Evolutionary conservation across 1,284 basidiomycete genomes (phyloP).

Genomic region (Trichosporon coremiiforme): DNA sequence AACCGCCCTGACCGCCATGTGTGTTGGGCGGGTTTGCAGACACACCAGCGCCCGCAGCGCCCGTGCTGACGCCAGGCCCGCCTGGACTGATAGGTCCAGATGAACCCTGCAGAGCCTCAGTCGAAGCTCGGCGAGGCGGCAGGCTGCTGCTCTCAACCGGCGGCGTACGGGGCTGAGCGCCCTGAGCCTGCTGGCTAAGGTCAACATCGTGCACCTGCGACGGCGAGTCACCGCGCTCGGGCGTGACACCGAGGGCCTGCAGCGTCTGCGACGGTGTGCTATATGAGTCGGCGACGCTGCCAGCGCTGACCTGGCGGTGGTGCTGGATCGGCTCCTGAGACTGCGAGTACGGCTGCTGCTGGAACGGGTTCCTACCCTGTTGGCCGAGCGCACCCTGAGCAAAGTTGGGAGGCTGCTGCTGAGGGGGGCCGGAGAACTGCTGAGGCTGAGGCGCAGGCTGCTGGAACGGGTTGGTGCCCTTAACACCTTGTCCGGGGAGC

Average conservation of each 20-base stretch:
- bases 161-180: neutral
- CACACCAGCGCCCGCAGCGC: neutral
- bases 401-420: conserved; percentile 10
- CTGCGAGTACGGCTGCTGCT: neutral
- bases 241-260: conserved; percentile 13
- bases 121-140: conserved; percentile 7
- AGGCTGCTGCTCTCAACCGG: neutral
- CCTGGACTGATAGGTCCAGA: neutral
- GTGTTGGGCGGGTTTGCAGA: neutral
- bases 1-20: conserved; percentile 19
- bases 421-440: neutral
- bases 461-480: neutral
- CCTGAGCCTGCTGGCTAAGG: neutral
- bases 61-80: neutral
- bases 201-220: neutral
- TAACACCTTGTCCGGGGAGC: neutral
- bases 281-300: conserved; percentile 13
- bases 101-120: neutral
- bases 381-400: neutral
- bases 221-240: conserved; percentile 11
- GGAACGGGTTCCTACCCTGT: conserved; percentile 8
- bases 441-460: neutral
- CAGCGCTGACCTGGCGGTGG: conserved; percentile 14
- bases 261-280: conserved; percentile 8
- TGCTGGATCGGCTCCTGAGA: conserved; percentile 8